These are phyloP conservation scores for Hypoxylon fuscum DNA, from an alignment of 495 filamentous ascomycete species.

Conservation along the genomic window DNA sequence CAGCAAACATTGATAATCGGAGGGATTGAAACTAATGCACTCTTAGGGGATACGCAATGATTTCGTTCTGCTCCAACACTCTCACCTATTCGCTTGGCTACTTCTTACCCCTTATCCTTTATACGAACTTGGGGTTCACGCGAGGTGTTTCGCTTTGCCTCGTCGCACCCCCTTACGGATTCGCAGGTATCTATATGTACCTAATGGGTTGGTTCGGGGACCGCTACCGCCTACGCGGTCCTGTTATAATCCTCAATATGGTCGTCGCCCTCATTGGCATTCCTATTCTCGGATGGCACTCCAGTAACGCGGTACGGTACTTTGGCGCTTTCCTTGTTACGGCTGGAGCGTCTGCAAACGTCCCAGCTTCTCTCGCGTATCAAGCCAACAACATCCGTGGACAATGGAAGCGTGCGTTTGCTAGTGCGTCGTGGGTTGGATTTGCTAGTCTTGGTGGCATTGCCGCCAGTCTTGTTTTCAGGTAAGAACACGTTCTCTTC, in stretches of 20 bases:
- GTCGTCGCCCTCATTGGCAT: slow-evolving; percentile 52
- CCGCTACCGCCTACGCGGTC: slow-evolving; percentile 62
- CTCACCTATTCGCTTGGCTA: slow-evolving; percentile 69
- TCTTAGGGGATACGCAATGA: slow-evolving; percentile 56
- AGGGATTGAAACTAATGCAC: slow-evolving; percentile 26
- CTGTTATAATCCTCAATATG: slow-evolving; percentile 63
- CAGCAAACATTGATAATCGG: slow-evolving; percentile 3
- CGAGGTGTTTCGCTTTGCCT: slow-evolving; percentile 65
- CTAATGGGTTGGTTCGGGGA: slow-evolving; percentile 61
- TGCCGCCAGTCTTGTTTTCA: slow-evolving; percentile 64
- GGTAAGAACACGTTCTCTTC: slow-evolving; percentile 29
- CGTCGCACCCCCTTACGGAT: slow-evolving; percentile 67
- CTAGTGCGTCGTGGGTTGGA: slow-evolving; percentile 64
- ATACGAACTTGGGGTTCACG: slow-evolving; percentile 63
- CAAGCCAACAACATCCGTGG: slow-evolving; percentile 71
- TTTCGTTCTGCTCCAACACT: slow-evolving; percentile 64
- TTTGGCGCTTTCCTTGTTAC: slow-evolving; percentile 68
- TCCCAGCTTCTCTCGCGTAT: slow-evolving; percentile 63
- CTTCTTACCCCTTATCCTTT: slow-evolving; percentile 71
- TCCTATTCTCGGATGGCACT: slow-evolving; percentile 59
- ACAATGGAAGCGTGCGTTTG: slow-evolving; percentile 72
- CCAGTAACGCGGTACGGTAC: slow-evolving; percentile 59
- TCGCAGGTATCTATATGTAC: slow-evolving; percentile 67
- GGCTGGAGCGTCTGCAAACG: slow-evolving; percentile 64
- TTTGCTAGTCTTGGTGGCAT: slow-evolving; percentile 59